Evolutionary conservation across 768 basidiomycete genomes (phyloP).

Genomic region (Wakefieldia striispora): DNA sequence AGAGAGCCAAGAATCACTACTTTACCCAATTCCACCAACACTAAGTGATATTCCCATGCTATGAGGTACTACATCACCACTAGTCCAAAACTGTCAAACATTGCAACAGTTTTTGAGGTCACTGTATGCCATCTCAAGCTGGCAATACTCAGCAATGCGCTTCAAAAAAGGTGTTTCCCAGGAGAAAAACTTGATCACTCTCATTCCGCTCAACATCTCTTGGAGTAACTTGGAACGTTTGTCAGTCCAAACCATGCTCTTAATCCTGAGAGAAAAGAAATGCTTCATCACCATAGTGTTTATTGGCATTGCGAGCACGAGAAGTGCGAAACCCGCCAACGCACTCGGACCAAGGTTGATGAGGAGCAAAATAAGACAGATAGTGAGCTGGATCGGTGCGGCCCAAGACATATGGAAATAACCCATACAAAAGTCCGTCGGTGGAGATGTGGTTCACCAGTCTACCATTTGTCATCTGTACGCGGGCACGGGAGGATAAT

Average conservation of each 20-base stretch:
- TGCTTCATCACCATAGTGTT: constrained; percentile 74
- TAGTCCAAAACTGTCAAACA: too few relatives aligned
- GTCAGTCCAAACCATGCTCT: constrained; percentile 88
- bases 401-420: constrained; percentile 84
- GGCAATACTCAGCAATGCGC: constrained; percentile 67
- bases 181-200: constrained; percentile 89
- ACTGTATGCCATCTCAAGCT: constrained; percentile 70
- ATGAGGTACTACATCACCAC: too few relatives aligned
- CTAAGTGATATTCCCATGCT: too few relatives aligned
- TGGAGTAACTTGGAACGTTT: constrained; percentile 86
- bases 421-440: constrained; percentile 84
- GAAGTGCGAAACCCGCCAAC: constrained; percentile 56
- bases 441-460: constrained; percentile 93
- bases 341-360: constrained; percentile 65
- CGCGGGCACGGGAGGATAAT: constrained; percentile 76
- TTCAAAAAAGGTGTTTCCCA: constrained; percentile 84
- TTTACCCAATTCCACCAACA: too few relatives aligned
- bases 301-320: constrained; percentile 68
- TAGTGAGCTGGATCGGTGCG: constrained; percentile 70
- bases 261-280: constrained; percentile 56
- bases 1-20: too few relatives aligned
- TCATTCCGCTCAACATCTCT: constrained; percentile 86
- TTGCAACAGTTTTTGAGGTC: too few relatives aligned
- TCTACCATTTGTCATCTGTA: constrained; percentile 81
- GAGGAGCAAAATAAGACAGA: constrained; percentile 74